Evolutionary conservation across 257 asterid genomes (phyloP), one percentile per base, ranked within the genome.

Genomic region (Solanum tarapatanum): DNA sequence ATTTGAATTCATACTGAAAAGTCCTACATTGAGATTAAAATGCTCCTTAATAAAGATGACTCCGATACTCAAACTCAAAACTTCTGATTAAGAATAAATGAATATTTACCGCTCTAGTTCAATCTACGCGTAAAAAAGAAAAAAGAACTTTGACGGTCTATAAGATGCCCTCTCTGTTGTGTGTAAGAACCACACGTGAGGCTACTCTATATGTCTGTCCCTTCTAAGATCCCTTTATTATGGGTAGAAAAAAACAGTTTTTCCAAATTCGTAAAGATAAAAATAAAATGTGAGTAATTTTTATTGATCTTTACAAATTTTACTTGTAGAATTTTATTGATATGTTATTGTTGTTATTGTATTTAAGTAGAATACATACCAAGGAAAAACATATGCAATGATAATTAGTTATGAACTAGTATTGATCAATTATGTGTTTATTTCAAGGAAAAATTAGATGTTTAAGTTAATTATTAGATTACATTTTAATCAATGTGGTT

Each of bases 171-270:
- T 16, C 83, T 75, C 60, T 76, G 83, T 4, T 23, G 12, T 76
- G 6, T 76, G 83, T 76, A 76, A 76, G 58, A 70, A 17, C 86
- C 89, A 48, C 89, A 82, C 89, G 90, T 86, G 89, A 87, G 86
- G 33, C 83, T 76, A 26, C 80, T 87, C 58, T 12, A 73, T 6
- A 73, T 74, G n/a, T 74, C 82, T 74, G 82, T 36, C 51, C 82
- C 82, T 74, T 21, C 82, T 11, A 74, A 74, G 82, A 74, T 74
- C 51, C 82, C 51, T 35, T 21, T 35, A 74, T 11, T 35, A 74
- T 21, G 30, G 6, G 28, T 4, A 2, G 4, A 64, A 64, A 64
- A 1, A 64, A 64, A 64, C 0, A 0, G 2, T n/a, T 4, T n/a
- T 10, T 11, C 1, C 11, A 11, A 11, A 2, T 1, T 64, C 3